Evolutionary conservation across 768 basidiomycete genomes (phyloP), one percentile per base, ranked within the genome.

Genomic region (Coprinopsis marcescibilis): DNA sequence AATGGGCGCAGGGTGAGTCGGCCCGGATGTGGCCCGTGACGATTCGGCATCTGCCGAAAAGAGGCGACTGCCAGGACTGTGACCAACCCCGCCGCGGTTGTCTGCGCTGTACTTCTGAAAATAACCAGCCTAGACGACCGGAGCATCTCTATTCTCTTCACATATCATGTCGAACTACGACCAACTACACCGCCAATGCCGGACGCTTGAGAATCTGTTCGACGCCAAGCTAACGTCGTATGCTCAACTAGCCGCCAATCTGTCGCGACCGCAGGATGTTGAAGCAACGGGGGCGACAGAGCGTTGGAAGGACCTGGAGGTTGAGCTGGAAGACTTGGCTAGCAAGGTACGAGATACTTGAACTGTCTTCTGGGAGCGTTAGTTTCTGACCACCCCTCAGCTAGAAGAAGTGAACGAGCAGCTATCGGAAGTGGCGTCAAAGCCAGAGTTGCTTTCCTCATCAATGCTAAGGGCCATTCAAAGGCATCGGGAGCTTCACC

Each of bases 201-300:
- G 94, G 57, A 93, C 93, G 3, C 80, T 97, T 21, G 95, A 98
- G 61, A 90, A 91, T 37, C 76, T 91, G 19, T 87, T 98, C 52
- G 91, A 96, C 60, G 70, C 86, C 25, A 95, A 96, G 63, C 75
- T 99, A 24, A 90, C 90, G 1, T 75, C 89, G 8, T 98, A 98
- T 65, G 81, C 90, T 15, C 88, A 90, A 55, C 72, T 96, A 33
- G 91, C 88, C 6, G 78, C 85, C 3, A 73, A 72, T 24, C 73
- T 85, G 51, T 77, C 78, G 11, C 70, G 70, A 46, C 65, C 65
- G 15, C 65, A 77, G 50, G 87, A 85, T 58, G 55, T 89, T 21
- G 88, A 89, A 60, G 78, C 85, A 3, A 71, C 76, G 40, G 84
- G 82, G 10, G 80, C 86, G 2, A 70, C 69, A 36, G 81, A 83